phyloP scores from a whole-genome alignment of 257 asterid genomes.

The Petrea volubilis region DNA sequence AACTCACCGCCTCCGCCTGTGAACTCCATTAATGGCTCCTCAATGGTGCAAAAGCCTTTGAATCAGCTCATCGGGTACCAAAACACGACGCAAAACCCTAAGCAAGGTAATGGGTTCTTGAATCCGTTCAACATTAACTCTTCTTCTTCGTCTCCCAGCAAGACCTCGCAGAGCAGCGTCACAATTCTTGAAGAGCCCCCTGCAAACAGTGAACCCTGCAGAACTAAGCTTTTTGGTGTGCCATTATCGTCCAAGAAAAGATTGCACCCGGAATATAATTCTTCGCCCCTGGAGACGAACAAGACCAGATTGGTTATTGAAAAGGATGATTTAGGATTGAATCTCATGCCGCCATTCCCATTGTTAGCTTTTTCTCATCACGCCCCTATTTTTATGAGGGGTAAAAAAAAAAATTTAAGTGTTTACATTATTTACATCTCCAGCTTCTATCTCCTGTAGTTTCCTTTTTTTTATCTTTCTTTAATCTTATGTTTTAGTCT shows the following conservation, averaged over 20 bases:
- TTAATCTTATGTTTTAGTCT: slow-evolving; percentile 7
- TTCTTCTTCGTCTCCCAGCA: slow-evolving; percentile 29
- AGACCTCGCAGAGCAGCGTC: slow-evolving; percentile 44
- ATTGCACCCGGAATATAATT: slow-evolving; percentile 60
- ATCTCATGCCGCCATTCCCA: slow-evolving; percentile 85
- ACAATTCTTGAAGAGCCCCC: slow-evolving; percentile 41
- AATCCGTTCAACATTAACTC: slow-evolving; percentile 14
- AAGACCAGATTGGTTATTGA: slow-evolving; percentile 69
- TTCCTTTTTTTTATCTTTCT: neutral
- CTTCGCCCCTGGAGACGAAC: slow-evolving; percentile 44
- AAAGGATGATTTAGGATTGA: slow-evolving; percentile 82
- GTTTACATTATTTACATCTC: neutral
- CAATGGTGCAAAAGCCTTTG: slow-evolving; percentile 30
- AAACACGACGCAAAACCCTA: slow-evolving; percentile 24
- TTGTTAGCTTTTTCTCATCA: slow-evolving; percentile 39
- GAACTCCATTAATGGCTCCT: slow-evolving; percentile 4
- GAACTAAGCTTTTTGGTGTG: slow-evolving; percentile 86
- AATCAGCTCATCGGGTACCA: slow-evolving; percentile 30
- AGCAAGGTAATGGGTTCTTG: slow-evolving; percentile 15
- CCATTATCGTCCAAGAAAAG: slow-evolving; percentile 79
- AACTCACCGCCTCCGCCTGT: slow-evolving; percentile 29
- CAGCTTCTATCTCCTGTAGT: neutral
- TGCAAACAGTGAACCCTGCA: slow-evolving; percentile 6
- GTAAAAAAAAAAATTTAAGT: neutral
- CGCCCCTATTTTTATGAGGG: neutral